These are phyloP conservation scores for Antrodiella citrinella DNA, from an alignment of 768 basidiomycete species.

Conservation along the genomic window DNA sequence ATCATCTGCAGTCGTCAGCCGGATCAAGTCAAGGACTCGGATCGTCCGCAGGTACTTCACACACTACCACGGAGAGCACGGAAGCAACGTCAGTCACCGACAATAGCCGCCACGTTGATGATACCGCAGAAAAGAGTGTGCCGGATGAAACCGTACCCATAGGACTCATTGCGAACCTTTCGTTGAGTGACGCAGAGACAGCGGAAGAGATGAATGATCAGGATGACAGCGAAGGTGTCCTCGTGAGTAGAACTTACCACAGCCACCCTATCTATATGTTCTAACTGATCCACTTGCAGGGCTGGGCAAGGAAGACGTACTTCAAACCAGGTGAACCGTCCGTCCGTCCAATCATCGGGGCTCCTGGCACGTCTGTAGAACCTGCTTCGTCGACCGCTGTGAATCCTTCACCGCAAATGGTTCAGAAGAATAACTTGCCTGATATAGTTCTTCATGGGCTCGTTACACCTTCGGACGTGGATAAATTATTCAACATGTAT, in stretches of 20 bases:
- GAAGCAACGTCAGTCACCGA: too few species aligned
- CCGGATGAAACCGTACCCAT: conserved; percentile 71
- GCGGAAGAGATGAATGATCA: conserved; percentile 27
- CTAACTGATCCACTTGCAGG: conserved; percentile 38
- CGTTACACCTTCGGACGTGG: conserved; percentile 70
- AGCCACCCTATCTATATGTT: not conserved
- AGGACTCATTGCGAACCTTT: conserved; percentile 66
- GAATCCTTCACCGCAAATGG: conserved; percentile 62
- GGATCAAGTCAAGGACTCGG: conserved; percentile 15
- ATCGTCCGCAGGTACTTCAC: too few species aligned
- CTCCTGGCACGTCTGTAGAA: conserved; percentile 48
- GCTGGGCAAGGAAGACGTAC: conserved; percentile 72
- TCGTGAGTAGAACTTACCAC: not conserved
- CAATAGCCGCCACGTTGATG: too few species aligned
- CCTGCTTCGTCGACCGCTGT: conserved; percentile 60
- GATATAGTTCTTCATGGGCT: conserved; percentile 77
- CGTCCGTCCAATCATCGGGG: not conserved
- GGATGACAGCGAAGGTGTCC: conserved; percentile 3
- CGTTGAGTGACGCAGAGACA: conserved; percentile 46
- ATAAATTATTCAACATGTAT: conserved; percentile 78
- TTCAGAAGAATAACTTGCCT: conserved; percentile 72
- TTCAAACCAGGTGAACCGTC: conserved; percentile 59
- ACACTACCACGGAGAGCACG: too few species aligned
- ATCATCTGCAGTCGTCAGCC: conserved; percentile 52
- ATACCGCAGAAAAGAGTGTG: conserved; percentile 28